phyloP scores from a whole-genome alignment of 2,329 filamentous ascomycete species.

The Neocatenulostroma microsporum region DNA sequence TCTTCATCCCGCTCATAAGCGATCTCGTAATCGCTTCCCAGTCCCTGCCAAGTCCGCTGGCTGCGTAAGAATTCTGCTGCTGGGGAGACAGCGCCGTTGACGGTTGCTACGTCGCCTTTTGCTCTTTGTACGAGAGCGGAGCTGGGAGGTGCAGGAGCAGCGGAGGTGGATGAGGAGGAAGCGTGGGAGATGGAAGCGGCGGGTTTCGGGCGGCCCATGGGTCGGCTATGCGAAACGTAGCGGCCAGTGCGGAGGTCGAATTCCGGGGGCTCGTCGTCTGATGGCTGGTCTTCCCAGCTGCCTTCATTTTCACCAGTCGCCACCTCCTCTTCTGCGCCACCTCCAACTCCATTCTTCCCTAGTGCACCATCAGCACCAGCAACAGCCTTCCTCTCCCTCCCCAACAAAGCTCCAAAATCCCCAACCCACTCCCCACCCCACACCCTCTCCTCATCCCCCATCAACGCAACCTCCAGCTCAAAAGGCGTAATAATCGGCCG shows the following conservation, averaged over 20 bases:
- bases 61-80: slow-evolving; percentile 80
- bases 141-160: slow-evolving; percentile 3
- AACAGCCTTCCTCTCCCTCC: slow-evolving; percentile 20
- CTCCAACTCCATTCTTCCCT: slow-evolving; percentile 12
- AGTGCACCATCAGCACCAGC: slow-evolving; percentile 1
- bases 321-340: slow-evolving; percentile 33
- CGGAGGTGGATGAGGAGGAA: neutral
- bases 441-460: slow-evolving; percentile 64
- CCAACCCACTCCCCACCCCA: slow-evolving; percentile 89
- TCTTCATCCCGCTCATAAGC: slow-evolving; percentile 51
- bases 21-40: slow-evolving; percentile 75
- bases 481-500: slow-evolving; percentile 90
- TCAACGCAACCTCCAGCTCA: slow-evolving; percentile 72
- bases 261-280: slow-evolving; percentile 59
- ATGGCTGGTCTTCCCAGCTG: slow-evolving; percentile 62
- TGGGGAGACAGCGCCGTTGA: slow-evolving; percentile 82
- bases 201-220: slow-evolving; percentile 46
- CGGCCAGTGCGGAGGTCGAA: slow-evolving; percentile 86
- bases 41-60: slow-evolving; percentile 79
- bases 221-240: slow-evolving; percentile 70
- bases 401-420: slow-evolving; percentile 66
- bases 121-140: slow-evolving; percentile 56
- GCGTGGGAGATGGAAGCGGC: neutral
- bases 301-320: slow-evolving; percentile 29
- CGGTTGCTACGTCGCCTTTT: slow-evolving; percentile 65